These are phyloP conservation scores for Ilex asprella DNA, from an alignment of 257 asterid genomes.

Conservation along the genomic window DNA sequence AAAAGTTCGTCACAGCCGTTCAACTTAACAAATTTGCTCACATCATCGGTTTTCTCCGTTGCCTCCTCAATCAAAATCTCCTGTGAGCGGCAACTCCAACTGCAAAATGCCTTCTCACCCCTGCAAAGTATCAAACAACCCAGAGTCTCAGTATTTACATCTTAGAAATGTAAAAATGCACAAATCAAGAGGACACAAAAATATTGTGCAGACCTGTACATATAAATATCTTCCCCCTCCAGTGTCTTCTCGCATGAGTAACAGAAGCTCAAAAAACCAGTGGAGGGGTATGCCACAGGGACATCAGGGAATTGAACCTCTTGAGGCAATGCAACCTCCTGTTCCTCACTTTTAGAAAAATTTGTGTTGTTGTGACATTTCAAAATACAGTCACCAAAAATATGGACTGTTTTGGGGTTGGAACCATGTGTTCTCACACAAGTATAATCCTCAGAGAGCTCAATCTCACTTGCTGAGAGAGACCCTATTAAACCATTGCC, in stretches of 20 bases:
- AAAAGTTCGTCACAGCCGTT: constrained; percentile 30
- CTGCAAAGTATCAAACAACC: constrained; percentile 35
- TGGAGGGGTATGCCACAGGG: constrained; percentile 28
- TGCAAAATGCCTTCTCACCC: constrained; percentile 92
- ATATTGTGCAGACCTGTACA: constrained; percentile 61
- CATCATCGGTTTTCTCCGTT: constrained; percentile 31
- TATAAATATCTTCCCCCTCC: constrained; percentile 86
- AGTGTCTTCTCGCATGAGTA: constrained; percentile 64
- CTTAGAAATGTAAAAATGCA: neutral
- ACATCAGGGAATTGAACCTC: constrained; percentile 19
- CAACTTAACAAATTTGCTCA: constrained; percentile 24
- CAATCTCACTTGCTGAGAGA: constrained; percentile 63
- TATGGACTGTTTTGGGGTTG: constrained; percentile 81
- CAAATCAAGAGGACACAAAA: neutral
- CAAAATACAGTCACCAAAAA: constrained; percentile 83
- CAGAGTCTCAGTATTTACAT: neutral
- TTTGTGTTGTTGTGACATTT: constrained; percentile 47
- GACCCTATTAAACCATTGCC: constrained; percentile 29
- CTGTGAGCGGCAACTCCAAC: constrained; percentile 58
- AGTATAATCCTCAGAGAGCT: constrained; percentile 92
- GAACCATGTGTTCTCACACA: constrained; percentile 85
- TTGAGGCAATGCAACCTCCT: constrained; percentile 18
- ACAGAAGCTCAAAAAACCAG: constrained; percentile 71
- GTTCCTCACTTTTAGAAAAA: constrained; percentile 29
- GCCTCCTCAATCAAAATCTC: constrained; percentile 72